Evolutionary conservation across 2,329 filamentous ascomycete species (phyloP).

Genomic region (Arthrobotrys sinensis): DNA sequence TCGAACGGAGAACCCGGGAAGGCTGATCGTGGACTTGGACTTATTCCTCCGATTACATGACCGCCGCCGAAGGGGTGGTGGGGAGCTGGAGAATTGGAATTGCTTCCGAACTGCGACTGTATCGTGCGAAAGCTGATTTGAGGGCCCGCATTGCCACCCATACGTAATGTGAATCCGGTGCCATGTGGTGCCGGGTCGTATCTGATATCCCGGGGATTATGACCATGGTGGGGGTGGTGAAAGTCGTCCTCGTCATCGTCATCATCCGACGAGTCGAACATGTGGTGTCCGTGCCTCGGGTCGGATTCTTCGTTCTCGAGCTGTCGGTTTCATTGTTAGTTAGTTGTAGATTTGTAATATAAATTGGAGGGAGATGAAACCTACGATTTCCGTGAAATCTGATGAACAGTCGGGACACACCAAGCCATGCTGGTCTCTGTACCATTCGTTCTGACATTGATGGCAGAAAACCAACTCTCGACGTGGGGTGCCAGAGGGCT

Average conservation of each 20-base stretch:
- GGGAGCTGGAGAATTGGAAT: constrained; percentile 12
- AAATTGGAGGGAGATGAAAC: constrained; percentile 66
- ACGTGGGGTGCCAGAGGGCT: constrained; percentile 57
- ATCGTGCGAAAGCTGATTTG: constrained; percentile 58
- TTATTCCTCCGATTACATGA: constrained; percentile 49
- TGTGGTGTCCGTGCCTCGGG: constrained; percentile 20
- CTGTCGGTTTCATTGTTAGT: constrained; percentile 5
- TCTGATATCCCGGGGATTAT: neutral
- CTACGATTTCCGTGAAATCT: constrained; percentile 88
- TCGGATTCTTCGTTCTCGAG: constrained; percentile 45
- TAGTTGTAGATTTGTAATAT: too few species aligned
- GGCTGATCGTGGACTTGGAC: constrained; percentile 31
- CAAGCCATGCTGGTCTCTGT: constrained; percentile 78
- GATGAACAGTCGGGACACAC: constrained; percentile 82
- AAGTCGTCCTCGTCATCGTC: constrained; percentile 37
- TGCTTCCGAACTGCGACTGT: constrained; percentile 23
- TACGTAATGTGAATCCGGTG: constrained; percentile 52
- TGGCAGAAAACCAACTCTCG: constrained; percentile 90
- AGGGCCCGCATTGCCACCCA: constrained; percentile 49
- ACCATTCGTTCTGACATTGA: constrained; percentile 85
- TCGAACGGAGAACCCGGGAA: constrained; percentile 41
- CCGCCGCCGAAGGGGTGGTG: constrained; percentile 34
- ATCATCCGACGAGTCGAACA: constrained; percentile 34
- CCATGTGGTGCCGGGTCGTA: constrained; percentile 11
- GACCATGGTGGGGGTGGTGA: constrained; percentile 25